Conservation (phyloP, 257 asterid genomes). For the Eucommia ulmoides region DNA sequence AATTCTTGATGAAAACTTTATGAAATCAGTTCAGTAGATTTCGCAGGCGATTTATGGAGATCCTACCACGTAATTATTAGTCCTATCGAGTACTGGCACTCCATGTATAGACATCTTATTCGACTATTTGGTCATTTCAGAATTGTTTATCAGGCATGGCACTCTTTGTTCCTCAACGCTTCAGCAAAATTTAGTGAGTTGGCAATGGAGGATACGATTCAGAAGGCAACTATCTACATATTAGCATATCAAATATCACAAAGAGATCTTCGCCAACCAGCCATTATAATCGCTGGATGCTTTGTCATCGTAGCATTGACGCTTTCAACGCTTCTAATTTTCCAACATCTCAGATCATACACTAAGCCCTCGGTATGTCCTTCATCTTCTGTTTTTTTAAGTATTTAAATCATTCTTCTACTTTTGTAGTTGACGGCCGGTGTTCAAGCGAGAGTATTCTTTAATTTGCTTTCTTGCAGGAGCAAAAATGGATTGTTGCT, state of each 20-base stretch:
- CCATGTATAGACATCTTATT: no score
- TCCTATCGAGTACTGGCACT: no score
- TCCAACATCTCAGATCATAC: slow-evolving; percentile 74
- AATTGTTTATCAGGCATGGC: no score
- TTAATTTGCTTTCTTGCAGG: slow-evolving; percentile 30
- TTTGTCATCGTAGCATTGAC: slow-evolving; percentile 43
- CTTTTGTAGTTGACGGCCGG: background rate
- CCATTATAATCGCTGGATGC: slow-evolving; percentile 34
- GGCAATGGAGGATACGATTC: no score
- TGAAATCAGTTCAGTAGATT: no score
- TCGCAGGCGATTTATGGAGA: no score
- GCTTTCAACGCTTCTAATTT: slow-evolving; percentile 55
- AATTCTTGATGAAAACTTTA: no score
- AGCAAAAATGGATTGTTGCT: slow-evolving; percentile 90
- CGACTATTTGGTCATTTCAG: no score
- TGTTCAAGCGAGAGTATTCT: background rate
- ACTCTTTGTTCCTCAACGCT: no score
- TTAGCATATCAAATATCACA: slow-evolving; percentile 21
- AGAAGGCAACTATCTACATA: slow-evolving; percentile 32
- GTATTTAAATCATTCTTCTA: background rate
- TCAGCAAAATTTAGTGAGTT: no score
- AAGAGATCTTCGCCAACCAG: slow-evolving; percentile 40
- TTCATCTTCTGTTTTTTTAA: slow-evolving; percentile 1
- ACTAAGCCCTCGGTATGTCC: slow-evolving; percentile 71
- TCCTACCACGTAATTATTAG: no score